Base-by-base conservation (phyloP, 352 stramenopile genomes). In the Phytophthora tentaculata region DNA sequence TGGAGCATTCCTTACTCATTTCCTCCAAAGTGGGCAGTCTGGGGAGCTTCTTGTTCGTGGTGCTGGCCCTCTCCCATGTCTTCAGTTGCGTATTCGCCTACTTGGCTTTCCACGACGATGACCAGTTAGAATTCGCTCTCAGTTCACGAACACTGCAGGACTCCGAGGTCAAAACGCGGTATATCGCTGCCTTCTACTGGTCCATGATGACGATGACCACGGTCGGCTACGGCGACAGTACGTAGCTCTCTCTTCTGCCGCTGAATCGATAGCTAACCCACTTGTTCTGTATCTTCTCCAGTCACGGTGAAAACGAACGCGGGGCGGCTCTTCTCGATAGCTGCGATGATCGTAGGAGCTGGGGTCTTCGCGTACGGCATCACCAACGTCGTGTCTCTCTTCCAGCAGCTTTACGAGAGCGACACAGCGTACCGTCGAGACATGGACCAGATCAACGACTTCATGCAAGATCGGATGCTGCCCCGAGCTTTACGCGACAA, bases 121-220 rank as follows among this genome's bases (percentile, higher is more conserved):
- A 84, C 16, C 79, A 93, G 19, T 56, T 89, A 0, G 64, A 75
- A 0, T 52, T 80, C 16, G 82, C 84, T 0, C 24, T 92, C n/a
- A 70, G 72, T 2, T 52, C 73, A 3, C 76, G 73, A 2, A 41
- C 75, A 29, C 61, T 93, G 16, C 70, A 90, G 53, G 74, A 91
- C 41, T 48, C 77, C 10, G 74, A 83, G 19, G 67, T 92, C 32
- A 67, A 79, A 14, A 81, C 83, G 23, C 81, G 88, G 57, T 95
- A 93, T 61, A 83, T 95, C 19, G 84, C 87, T 9, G 73, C 87
- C 2, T 91, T 90, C n/a, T 95, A 95, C 73, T 92, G 84, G 87
- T 84, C 87, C 22, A 93, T 95, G 74, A 95, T 92, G 87, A 95
- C 87, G 0, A 89, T 95, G 74, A 88, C 86, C 10, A 92, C 86